Evolutionary conservation across 2,329 filamentous ascomycete genomes (phyloP).

Genomic region (Aspergillus fructus): DNA sequence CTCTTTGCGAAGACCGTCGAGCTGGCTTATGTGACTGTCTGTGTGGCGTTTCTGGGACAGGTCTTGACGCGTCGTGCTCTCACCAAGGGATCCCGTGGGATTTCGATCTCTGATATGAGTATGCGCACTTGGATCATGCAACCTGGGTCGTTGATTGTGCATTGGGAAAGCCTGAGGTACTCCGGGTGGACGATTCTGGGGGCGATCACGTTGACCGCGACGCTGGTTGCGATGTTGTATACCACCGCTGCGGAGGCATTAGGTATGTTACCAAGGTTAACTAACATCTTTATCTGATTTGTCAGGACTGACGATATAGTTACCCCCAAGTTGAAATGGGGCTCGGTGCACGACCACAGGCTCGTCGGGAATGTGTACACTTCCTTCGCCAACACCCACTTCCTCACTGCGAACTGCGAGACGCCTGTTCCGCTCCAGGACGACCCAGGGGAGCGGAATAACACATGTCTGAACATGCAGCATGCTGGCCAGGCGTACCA

Average conservation of each 20-base stretch:
- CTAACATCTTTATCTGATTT: no score
- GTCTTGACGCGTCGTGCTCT: conserved; percentile 69
- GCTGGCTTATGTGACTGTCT: conserved; percentile 73
- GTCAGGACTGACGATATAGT: conserved; percentile 41
- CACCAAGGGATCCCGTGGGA: conserved; percentile 58
- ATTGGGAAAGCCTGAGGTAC: conserved; percentile 64
- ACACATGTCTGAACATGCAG: conserved; percentile 67
- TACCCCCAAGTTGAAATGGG: conserved; percentile 67
- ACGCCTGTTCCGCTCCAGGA: conserved; percentile 54
- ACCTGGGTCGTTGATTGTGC: conserved; percentile 70
- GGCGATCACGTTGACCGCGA: conserved; percentile 61
- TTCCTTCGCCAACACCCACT: conserved; percentile 63
- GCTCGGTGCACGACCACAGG: conserved; percentile 49
- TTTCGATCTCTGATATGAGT: conserved; percentile 73
- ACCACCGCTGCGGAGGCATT: conserved; percentile 74
- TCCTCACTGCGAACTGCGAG: conserved; percentile 57
- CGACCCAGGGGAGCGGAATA: conserved; percentile 44
- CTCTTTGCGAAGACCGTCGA: conserved; percentile 75
- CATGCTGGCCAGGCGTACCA: conserved; percentile 68
- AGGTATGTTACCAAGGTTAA: conserved; percentile 30
- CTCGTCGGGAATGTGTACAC: conserved; percentile 60
- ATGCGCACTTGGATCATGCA: conserved; percentile 76
- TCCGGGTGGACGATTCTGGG: conserved; percentile 66
- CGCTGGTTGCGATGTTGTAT: conserved; percentile 68
- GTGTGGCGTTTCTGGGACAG: conserved; percentile 73